Conservation (phyloP, 192 early-diverging fungal species). For the Rhizoclosmatium sp. region DNA sequence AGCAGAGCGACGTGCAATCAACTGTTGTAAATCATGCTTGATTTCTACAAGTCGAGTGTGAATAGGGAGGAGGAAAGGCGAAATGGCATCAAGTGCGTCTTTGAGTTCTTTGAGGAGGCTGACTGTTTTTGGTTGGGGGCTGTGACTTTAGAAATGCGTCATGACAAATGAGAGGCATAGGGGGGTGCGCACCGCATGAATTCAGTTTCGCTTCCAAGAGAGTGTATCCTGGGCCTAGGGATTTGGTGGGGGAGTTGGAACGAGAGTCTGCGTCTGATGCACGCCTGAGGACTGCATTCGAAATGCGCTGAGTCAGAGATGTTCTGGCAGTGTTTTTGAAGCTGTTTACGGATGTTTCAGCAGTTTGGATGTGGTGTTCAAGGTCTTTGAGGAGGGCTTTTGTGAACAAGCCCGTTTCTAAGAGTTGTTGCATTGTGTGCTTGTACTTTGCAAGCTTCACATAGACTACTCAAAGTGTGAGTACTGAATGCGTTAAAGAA, state of each 20-base stretch:
- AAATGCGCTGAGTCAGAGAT: neutral
- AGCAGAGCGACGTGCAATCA: constrained; percentile 30
- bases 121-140: neutral
- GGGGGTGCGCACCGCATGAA: constrained; percentile 1
- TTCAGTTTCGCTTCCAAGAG: constrained; percentile 35
- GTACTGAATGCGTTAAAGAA: neutral
- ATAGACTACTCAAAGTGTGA: constrained; percentile 15
- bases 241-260: neutral
- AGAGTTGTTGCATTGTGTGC: constrained; percentile 32
- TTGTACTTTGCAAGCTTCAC: constrained; percentile 38
- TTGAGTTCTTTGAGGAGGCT: constrained; percentile 54
- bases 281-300: too few relatives aligned
- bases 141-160: neutral
- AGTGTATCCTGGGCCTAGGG: neutral
- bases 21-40: constrained; percentile 67
- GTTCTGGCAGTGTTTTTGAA: constrained; percentile 2
- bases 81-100: constrained; percentile 67
- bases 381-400: constrained; percentile 6
- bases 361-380: neutral
- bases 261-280: too few relatives aligned
- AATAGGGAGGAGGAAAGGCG: constrained; percentile 75
- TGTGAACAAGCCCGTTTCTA: constrained; percentile 39
- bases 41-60: constrained; percentile 77
- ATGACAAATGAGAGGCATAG: neutral
- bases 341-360: neutral